phyloP scores from a whole-genome alignment of 2,329 filamentous ascomycete species.

The Zalaria obscura region DNA sequence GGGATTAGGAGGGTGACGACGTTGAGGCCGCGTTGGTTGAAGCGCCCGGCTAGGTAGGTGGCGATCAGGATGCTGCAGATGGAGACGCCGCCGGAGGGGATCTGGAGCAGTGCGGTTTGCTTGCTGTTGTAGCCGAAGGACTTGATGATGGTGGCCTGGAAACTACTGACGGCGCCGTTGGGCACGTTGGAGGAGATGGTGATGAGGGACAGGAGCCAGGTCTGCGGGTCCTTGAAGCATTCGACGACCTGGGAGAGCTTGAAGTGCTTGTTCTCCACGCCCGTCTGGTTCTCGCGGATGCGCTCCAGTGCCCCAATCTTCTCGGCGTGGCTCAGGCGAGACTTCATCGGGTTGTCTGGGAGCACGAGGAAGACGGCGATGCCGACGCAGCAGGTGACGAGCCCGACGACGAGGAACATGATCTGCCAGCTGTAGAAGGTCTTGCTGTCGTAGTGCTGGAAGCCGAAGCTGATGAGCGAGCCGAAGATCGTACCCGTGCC shows the following conservation, averaged over 20 bases:
- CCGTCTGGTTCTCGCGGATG: conserved; percentile 32
- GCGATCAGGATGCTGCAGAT: conserved; percentile 21
- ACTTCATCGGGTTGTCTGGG: conserved; percentile 16
- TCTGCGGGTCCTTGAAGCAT: conserved; percentile 29
- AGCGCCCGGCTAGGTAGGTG: conserved; percentile 13
- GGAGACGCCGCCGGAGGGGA: conserved; percentile 43
- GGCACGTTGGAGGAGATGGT: conserved; percentile 20
- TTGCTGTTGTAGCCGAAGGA: conserved; percentile 16
- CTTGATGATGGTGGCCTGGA: conserved; percentile 18
- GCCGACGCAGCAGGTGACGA: conserved; percentile 26
- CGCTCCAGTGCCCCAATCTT: conserved; percentile 23
- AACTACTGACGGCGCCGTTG: conserved; percentile 28
- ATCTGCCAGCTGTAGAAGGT: conserved; percentile 37
- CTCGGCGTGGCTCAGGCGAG: conserved; percentile 14
- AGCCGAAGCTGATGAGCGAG: conserved; percentile 40
- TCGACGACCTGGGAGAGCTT: conserved; percentile 33
- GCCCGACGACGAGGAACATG: conserved; percentile 32
- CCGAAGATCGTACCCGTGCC: conserved; percentile 44
- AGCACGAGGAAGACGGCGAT: conserved; percentile 15
- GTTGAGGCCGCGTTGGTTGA: conserved; percentile 15
- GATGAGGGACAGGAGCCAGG: conserved; percentile 26
- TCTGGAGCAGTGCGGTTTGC: conserved; percentile 25
- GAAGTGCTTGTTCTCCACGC: conserved; percentile 37
- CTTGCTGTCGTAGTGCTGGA: conserved; percentile 29
- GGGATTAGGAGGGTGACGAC: conserved; percentile 12